These are phyloP conservation scores for Eucalyptus marginata DNA, from an alignment of 345 rosid species.

Conservation along the genomic window DNA sequence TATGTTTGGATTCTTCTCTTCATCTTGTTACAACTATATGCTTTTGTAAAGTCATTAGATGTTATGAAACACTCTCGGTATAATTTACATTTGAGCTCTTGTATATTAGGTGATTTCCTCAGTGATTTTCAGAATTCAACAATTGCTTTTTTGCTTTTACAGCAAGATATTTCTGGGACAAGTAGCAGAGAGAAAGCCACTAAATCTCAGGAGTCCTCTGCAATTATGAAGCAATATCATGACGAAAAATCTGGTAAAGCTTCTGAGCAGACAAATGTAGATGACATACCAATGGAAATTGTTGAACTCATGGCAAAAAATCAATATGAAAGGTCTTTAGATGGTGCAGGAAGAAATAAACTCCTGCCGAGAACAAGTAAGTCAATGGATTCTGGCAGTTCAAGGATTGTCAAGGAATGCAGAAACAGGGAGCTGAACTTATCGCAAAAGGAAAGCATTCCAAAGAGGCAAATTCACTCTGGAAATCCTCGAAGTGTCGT, in stretches of 20 bases:
- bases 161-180: constrained; percentile 45
- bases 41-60: neutral
- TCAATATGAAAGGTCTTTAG: constrained; percentile 81
- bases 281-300: constrained; percentile 93
- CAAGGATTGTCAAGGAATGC: constrained; percentile 32
- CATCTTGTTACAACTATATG: neutral
- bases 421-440: constrained; percentile 19
- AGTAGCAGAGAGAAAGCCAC: constrained; percentile 25
- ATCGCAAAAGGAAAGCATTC: constrained; percentile 25
- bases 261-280: constrained; percentile 40
- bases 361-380: constrained; percentile 16
- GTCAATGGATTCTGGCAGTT: constrained; percentile 13
- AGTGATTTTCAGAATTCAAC: neutral
- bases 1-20: neutral
- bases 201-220: constrained; percentile 20
- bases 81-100: neutral
- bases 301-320: constrained; percentile 90
- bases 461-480: constrained; percentile 18
- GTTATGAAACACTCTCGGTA: neutral
- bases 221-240: constrained; percentile 9
- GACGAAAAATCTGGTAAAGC: constrained; percentile 24
- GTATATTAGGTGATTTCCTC: neutral
- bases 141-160: constrained; percentile 6
- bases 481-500: constrained; percentile 29
- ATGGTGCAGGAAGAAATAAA: constrained; percentile 44